phyloP scores from a whole-genome alignment of 2,329 filamentous ascomycete genomes.

The Diaporthe ilicicola region DNA sequence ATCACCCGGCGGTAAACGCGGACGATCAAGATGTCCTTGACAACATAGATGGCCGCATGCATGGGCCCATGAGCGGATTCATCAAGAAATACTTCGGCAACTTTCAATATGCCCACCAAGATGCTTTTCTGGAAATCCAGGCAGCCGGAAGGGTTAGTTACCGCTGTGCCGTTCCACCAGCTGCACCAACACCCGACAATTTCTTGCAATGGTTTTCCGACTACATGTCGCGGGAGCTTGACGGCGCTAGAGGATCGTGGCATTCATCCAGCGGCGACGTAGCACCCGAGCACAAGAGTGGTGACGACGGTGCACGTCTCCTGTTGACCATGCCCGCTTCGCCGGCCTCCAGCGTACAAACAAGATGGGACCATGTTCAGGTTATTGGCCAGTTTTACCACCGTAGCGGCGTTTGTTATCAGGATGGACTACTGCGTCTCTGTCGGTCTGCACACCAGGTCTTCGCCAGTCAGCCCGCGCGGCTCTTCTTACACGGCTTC shows the following conservation, averaged over 20 bases:
- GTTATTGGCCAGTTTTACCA: neutral
- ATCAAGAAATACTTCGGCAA: neutral
- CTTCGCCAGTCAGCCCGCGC: slow-evolving; percentile 44
- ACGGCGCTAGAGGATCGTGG: neutral
- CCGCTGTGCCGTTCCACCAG: neutral
- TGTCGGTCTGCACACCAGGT: slow-evolving; percentile 31
- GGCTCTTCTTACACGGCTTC: slow-evolving; percentile 48
- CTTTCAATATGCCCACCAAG: neutral
- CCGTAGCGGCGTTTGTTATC: neutral
- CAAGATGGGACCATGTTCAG: neutral
- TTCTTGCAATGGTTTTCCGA: neutral
- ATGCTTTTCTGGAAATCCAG: neutral
- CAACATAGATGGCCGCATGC: neutral
- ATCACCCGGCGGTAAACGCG: neutral
- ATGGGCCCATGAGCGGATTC: neutral
- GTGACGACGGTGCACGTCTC: neutral
- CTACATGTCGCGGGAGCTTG: neutral
- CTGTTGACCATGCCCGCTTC: neutral
- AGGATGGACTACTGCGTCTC: neutral
- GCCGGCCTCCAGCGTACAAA: neutral
- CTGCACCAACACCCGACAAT: neutral
- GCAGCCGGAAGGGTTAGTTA: neutral
- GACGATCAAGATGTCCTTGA: neutral
- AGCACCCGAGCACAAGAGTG: neutral
- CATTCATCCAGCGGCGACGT: neutral